Evolutionary conservation across 2,329 filamentous ascomycete species (phyloP), one percentile per base, ranked within the genome.

Genomic region (Xylaria digitata): DNA sequence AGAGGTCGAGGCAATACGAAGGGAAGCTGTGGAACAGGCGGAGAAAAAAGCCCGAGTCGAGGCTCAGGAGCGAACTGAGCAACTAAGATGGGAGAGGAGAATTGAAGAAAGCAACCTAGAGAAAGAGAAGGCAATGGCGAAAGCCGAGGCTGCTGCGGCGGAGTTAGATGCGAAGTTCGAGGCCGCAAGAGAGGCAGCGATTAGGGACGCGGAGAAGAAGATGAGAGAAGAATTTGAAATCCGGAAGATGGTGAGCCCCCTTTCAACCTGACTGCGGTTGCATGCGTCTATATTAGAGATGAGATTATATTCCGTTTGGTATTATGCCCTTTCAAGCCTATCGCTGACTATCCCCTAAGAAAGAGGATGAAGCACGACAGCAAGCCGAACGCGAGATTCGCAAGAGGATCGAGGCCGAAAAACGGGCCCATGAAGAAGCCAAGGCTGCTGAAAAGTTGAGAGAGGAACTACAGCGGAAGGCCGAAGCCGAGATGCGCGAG

Each of bases 1-100:
- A 65, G 68, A 70, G 48, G 58, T 70, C 6, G 60, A 62, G n/a
- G 53, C 56, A 8, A 63, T 68, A 3, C 66, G 61, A 19, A 67
- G 19, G 30, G 67, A 69, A 56, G 65, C 57, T 6, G 58, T 62
- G 1, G 61, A 62, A 4, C 61, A 65, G 34, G 60, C 63, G 8
- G 67, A 65, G 34, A 63, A 23, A 45, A 65, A 68, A 49, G 50
- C 58, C n/a, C 62, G 56, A 34, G 59, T 63, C 15, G 67, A 69
- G 23, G 64, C 60, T 4, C 32, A 57, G 21, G 60, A 66, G 30
- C 63, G 67, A 11, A 9, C 49, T 6, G 59, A 63, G 45, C 55
- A 50, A 6, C 7, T 62, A 34, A 43, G 13, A 59, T 66, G 55
- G 63, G 63, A 67, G 63, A 63, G 42, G 21, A 42, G 13, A 6